These are phyloP conservation scores for Candida dubliniensis DNA, from an alignment of 1,139 yeast species.

Conservation along the genomic window DNA sequence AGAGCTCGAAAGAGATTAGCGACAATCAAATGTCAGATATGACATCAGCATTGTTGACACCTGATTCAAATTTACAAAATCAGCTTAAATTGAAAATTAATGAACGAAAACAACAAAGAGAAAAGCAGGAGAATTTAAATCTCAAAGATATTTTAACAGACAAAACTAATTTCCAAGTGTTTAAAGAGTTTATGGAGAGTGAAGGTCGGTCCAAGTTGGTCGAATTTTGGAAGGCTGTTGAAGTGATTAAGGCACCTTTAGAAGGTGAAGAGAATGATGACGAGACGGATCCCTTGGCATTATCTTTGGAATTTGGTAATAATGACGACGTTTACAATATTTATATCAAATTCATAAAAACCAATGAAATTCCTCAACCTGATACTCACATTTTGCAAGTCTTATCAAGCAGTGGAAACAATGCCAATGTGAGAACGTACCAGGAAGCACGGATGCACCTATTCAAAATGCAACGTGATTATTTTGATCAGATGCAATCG, in stretches of 20 bases:
- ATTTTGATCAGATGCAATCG: constrained; percentile 47
- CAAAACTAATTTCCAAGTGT: constrained; percentile 32
- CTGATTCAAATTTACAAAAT: constrained; percentile 6
- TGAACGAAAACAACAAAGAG: constrained; percentile 3
- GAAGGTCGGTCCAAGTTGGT: constrained; percentile 44
- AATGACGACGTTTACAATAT: constrained; percentile 50
- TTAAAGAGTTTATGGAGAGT: constrained; percentile 57
- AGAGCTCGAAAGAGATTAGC: constrained; percentile 8
- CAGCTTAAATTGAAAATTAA: constrained; percentile 12
- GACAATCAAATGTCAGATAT: background rate
- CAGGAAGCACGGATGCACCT: constrained; percentile 56
- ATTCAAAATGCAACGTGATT: constrained; percentile 54
- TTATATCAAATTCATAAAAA: constrained; percentile 41
- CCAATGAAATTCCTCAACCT: constrained; percentile 24
- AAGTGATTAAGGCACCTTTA: constrained; percentile 68
- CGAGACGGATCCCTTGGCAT: constrained; percentile 22
- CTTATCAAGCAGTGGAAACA: constrained; percentile 7
- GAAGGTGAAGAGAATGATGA: constrained; percentile 46
- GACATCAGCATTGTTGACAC: background rate
- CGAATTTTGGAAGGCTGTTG: constrained; percentile 68
- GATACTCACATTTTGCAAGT: constrained; percentile 20
- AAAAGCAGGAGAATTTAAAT: background rate
- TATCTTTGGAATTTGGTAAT: constrained; percentile 42
- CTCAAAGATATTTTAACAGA: constrained; percentile 8
- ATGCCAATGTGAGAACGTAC: constrained; percentile 22